phyloP scores from a whole-genome alignment of 1,284 basidiomycete species.

The Marasmius tenuissimus region DNA sequence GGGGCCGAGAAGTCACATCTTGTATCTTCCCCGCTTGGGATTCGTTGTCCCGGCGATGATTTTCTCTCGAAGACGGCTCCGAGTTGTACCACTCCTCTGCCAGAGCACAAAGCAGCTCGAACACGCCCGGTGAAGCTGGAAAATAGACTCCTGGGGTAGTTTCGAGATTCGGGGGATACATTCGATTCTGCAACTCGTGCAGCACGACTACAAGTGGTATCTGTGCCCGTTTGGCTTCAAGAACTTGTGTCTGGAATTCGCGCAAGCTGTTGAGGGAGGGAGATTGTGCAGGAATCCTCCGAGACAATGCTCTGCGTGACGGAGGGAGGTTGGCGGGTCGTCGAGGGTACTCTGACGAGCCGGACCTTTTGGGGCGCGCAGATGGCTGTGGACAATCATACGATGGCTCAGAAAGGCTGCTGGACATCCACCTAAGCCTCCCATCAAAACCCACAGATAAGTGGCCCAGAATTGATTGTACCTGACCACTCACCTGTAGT shows the following conservation, averaged over 20 bases:
- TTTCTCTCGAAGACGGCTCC: neutral
- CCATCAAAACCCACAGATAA: neutral
- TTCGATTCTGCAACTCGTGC: neutral
- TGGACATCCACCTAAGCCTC: neutral
- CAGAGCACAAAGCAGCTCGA: neutral
- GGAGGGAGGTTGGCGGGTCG: too few relatives aligned
- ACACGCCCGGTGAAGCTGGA: neutral
- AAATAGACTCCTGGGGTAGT: neutral
- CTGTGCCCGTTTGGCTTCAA: neutral
- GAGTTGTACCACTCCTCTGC: neutral
- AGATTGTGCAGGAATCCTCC: too few relatives aligned
- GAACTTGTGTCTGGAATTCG: neutral
- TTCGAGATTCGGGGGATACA: neutral
- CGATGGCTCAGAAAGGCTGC: too few relatives aligned
- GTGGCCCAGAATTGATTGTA: neutral
- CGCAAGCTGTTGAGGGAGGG: neutral
- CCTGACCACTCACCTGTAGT: neutral
- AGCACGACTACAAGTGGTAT: neutral
- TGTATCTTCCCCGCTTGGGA: neutral
- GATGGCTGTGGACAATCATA: too few relatives aligned
- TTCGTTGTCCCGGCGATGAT: neutral
- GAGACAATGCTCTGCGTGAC: too few relatives aligned
- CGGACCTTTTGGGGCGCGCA: too few relatives aligned
- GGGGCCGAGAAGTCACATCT: neutral
- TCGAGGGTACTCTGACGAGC: too few relatives aligned